Conservation (phyloP, 106 monocot species). For the Allium cepa region DNA sequence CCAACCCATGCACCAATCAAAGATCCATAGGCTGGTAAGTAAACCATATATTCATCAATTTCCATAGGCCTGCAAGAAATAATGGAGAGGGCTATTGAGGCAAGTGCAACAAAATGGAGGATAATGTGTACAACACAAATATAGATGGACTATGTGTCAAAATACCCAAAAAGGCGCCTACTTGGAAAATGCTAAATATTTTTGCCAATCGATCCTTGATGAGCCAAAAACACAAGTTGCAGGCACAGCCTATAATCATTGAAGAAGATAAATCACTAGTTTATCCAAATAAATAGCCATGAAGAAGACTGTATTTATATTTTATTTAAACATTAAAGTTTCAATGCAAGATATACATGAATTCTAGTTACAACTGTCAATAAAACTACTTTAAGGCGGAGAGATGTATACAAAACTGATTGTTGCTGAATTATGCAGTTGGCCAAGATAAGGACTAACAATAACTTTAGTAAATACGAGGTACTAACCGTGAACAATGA, state of each 20-base stretch:
- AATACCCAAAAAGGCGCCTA: conserved; percentile 16
- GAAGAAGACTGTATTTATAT: neutral
- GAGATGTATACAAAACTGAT: neutral
- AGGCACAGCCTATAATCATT: conserved; percentile 60
- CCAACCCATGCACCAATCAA: conserved; percentile 91
- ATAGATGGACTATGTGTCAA: neutral
- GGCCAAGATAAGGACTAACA: neutral
- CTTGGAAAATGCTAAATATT: conserved; percentile 52
- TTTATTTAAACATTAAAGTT: neutral
- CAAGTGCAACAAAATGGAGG: neutral
- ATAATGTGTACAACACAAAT: neutral
- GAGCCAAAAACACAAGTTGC: conserved; percentile 73
- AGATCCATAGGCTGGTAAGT: conserved; percentile 81
- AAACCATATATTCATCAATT: conserved; percentile 54
- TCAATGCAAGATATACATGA: neutral
- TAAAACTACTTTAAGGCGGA: too few relatives aligned
- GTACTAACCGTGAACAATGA: conserved; percentile 63
- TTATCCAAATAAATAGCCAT: neutral
- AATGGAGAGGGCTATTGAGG: neutral
- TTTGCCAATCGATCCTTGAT: conserved; percentile 68
- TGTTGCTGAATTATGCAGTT: neutral
- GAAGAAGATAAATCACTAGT: neutral
- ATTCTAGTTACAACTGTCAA: neutral
- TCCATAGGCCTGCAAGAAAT: conserved; percentile 33
- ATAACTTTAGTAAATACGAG: neutral